Evolutionary conservation across 352 stramenopile species (phyloP).

Genomic region (Peronospora belbahrii): DNA sequence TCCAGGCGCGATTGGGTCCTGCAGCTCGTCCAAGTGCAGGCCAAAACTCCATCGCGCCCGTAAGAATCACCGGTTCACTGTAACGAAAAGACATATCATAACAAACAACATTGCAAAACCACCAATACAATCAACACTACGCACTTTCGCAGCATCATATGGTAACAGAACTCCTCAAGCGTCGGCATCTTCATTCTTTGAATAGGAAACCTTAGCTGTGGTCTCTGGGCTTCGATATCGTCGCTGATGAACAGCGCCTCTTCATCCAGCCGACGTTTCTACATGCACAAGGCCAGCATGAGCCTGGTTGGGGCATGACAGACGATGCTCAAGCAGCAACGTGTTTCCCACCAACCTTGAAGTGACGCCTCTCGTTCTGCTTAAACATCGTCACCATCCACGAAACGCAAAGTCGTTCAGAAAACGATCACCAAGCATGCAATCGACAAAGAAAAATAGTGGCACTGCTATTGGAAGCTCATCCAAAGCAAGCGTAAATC

Average conservation of each 20-base stretch:
- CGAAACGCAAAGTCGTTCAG: constrained; percentile 17
- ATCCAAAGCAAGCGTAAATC: background rate
- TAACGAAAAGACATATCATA: background rate
- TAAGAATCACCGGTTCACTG: constrained; percentile 70
- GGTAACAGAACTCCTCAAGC: constrained; percentile 42
- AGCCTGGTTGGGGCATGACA: background rate
- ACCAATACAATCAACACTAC: constrained; percentile 2
- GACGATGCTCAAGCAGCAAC: background rate
- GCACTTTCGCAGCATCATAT: constrained; percentile 51
- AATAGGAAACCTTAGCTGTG: constrained; percentile 30
- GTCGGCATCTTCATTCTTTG: constrained; percentile 44
- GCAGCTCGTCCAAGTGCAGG: constrained; percentile 45
- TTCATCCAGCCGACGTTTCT: constrained; percentile 17
- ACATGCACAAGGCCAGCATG: constrained; percentile 1
- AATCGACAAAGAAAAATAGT: too few species aligned
- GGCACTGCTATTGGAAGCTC: background rate
- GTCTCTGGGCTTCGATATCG: constrained; percentile 1
- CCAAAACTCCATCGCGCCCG: constrained; percentile 73
- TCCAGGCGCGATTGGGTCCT: constrained; percentile 37
- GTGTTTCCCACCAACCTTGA: constrained; percentile 17
- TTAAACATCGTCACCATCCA: constrained; percentile 12
- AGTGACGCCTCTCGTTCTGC: constrained; percentile 3
- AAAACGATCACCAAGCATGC: constrained; percentile 9
- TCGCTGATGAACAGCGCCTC: background rate
- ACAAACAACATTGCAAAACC: background rate